Evolutionary conservation across 2,329 filamentous ascomycete genomes (phyloP), one percentile per base, ranked within the genome.

Genomic region (Cladobotryum mycophilum): DNA sequence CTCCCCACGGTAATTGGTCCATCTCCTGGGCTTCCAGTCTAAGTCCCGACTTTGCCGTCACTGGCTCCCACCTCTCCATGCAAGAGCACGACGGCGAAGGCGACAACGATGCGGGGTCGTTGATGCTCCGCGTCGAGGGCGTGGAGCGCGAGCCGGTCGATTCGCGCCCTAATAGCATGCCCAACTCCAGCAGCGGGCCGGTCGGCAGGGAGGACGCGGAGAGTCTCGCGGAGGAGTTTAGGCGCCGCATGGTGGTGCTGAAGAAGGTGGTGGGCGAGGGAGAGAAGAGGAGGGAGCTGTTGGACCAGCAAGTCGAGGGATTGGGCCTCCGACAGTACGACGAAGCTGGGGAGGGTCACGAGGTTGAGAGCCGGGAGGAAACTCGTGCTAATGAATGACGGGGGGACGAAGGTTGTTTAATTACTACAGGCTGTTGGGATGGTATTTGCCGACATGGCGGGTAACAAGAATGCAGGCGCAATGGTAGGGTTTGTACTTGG

Each of bases 1-100:
- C 30, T 5, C 41, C 52, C 17, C 36, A 38, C 20, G 52, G 52
- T 20, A 67, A 71, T 4, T 80, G 78, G 66, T 67, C 69, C 22
- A 80, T 97, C 1, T 72, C 79, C 0, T 82, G 81, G 51, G 86
- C 88, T 1, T 82, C 86, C 40, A 90, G 85, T 55, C 71, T 96
- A 12, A 86, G 82, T 8, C 72, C 84, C 0, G 80, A 85, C 45
- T 97, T 92, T 84, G 80, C 82, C 43, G 72, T 81, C 41, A 75
- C 75, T 1, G 68, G 68, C 41, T 68, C 76, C 13, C 68, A 66
- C 47, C 61, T 82, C 41, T 58, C 62, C 13, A 68, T 68, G 17
- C 73, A 68, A 45, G 73, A 75, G 58, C 70, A 69, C 47, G 68
- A 67, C 35, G 64, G 62, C 18, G 58, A 58, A 35, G 56, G 62